Evolutionary conservation across 2,329 filamentous ascomycete genomes (phyloP).

Genomic region (Dactylellina haptotyla): DNA sequence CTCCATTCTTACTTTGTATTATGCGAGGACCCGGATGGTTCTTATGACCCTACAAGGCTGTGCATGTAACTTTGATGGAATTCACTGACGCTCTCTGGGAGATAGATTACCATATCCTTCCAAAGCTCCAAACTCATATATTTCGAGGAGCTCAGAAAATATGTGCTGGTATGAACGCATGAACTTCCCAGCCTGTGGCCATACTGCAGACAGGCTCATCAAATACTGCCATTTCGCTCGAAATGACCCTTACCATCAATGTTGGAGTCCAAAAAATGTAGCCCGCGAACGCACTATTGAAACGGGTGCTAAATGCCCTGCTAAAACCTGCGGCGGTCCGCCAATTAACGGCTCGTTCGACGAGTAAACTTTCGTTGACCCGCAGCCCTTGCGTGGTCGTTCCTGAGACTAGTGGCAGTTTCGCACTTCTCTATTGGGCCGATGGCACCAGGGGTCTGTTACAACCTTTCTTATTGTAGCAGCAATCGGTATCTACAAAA

Average conservation of each 20-base stretch:
- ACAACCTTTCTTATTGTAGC: neutral
- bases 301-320: constrained; percentile 61
- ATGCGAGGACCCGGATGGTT: too few species aligned
- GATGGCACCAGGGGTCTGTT: neutral
- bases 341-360: constrained; percentile 19
- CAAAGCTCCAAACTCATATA: neutral
- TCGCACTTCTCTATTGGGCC: neutral
- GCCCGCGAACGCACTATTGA: constrained; percentile 65
- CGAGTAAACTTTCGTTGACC: constrained; percentile 1
- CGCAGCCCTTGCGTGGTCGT: neutral
- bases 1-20: neutral
- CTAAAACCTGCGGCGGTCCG: constrained; percentile 32
- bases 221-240: constrained; percentile 79
- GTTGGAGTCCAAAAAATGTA: constrained; percentile 70
- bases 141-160: neutral
- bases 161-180: constrained; percentile 81
- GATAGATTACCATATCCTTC: constrained; percentile 21
- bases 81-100: neutral
- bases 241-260: constrained; percentile 76
- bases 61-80: neutral
- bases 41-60: constrained; percentile 9
- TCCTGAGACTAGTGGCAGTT: neutral
- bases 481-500: too few species aligned
- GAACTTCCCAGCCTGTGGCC: constrained; percentile 71
- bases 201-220: constrained; percentile 70